These are phyloP conservation scores for Carex cristatella DNA, from an alignment of 176 grass and related monocot genomes.

Conservation along the genomic window DNA sequence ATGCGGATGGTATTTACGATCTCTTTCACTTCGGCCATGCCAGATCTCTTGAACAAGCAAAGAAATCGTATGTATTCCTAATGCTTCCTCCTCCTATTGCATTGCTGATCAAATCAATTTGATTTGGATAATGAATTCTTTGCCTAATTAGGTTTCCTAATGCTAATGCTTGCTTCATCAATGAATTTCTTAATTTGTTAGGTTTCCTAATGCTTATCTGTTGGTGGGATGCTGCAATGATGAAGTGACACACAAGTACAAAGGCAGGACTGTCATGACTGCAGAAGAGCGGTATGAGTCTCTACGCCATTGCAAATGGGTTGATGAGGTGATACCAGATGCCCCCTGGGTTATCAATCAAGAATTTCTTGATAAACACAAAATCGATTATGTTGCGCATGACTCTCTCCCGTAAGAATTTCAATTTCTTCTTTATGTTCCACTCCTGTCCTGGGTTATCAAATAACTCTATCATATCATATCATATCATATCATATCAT, in stretches of 20 bases:
- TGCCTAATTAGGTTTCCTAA: conserved; percentile 56
- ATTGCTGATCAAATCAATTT: no score
- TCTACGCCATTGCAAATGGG: conserved; percentile 96
- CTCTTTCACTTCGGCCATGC: conserved; percentile 96
- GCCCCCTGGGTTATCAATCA: conserved; percentile 81
- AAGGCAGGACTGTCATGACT: conserved; percentile 91
- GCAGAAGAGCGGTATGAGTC: conserved; percentile 78
- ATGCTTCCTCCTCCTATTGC: no score
- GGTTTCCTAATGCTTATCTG: conserved; percentile 84
- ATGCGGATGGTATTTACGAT: conserved; percentile 90
- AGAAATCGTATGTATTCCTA: conserved; percentile 37
- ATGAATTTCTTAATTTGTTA: neutral
- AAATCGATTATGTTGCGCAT: conserved; percentile 85
- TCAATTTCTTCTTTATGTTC: neutral
- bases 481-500: no score
- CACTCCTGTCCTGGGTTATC: no score
- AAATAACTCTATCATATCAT: no score
- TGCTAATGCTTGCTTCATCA: neutral
- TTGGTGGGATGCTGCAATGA: conserved; percentile 85
- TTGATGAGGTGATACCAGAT: conserved; percentile 95
- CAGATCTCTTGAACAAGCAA: conserved; percentile 86
- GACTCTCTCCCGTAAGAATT: conserved; percentile 83
- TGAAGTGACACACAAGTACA: conserved; percentile 69
- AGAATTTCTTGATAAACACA: conserved; percentile 81
- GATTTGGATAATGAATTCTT: no score